Conservation (phyloP, 495 filamentous ascomycete genomes). For the Aspergillus sclerotioniger region DNA sequence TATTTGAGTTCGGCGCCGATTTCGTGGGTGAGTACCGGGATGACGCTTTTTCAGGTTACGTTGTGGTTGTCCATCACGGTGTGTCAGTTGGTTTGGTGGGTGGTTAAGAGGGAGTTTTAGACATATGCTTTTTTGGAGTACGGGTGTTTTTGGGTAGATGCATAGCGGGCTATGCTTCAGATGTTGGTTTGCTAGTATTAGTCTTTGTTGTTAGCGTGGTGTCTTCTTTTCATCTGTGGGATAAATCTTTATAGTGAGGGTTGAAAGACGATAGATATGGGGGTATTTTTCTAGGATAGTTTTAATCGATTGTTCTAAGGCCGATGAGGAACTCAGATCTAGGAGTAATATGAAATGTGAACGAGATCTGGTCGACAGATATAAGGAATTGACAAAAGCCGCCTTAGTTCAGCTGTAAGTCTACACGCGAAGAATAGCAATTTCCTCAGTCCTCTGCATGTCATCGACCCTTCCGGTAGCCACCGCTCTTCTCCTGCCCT, state of each 20-base stretch:
- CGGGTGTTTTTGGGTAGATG: background rate
- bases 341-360: too few species aligned
- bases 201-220: too few species aligned
- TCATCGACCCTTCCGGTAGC: constrained; percentile 21
- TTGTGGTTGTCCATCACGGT: constrained; percentile 13
- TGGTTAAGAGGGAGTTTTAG: background rate
- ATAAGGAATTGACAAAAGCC: too few species aligned
- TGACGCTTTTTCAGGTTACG: constrained; percentile 21
- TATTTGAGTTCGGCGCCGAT: constrained; percentile 29
- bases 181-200: background rate
- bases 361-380: too few species aligned
- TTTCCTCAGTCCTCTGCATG: background rate
- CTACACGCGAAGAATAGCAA: background rate
- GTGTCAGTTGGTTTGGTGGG: background rate
- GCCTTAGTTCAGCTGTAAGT: too few species aligned
- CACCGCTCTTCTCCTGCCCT: constrained; percentile 16
- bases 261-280: too few species aligned
- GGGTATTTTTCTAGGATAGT: too few species aligned
- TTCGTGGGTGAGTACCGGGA: constrained; percentile 24
- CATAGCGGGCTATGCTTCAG: background rate
- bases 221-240: too few species aligned
- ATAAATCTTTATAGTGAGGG: too few species aligned
- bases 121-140: background rate
- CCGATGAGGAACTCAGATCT: too few species aligned
- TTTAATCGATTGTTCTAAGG: too few species aligned